These are phyloP conservation scores for Myxozyma melibiosi DNA, from an alignment of 805 yeast species.

Conservation along the genomic window DNA sequence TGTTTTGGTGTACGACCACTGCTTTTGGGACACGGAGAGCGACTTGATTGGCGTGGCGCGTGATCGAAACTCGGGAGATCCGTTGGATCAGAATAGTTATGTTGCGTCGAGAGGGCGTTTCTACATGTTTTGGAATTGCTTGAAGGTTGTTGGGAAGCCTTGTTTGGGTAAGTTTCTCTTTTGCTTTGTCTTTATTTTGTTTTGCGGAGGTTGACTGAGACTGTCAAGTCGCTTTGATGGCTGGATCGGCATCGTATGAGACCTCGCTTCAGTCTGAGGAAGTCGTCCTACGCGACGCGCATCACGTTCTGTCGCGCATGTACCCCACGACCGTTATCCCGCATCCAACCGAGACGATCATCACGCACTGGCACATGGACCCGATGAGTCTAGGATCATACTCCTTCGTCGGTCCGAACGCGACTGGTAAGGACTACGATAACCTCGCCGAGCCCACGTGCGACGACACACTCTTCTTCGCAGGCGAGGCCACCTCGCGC, in stretches of 20 bases:
- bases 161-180: constrained; percentile 37
- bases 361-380: constrained; percentile 77
- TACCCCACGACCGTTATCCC: constrained; percentile 35
- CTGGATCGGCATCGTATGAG: constrained; percentile 45
- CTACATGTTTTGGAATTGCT: constrained; percentile 46
- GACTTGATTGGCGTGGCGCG: constrained; percentile 41
- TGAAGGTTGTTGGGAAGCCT: constrained; percentile 43
- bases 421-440: constrained; percentile 49
- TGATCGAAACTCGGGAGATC: constrained; percentile 34
- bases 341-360: constrained; percentile 46
- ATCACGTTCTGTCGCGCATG: constrained; percentile 38
- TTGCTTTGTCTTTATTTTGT: neutral
- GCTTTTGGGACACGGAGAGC: constrained; percentile 46
- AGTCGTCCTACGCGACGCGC: constrained; percentile 42
- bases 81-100: constrained; percentile 33
- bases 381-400: constrained; percentile 82
- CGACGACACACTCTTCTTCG: constrained; percentile 44
- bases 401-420: constrained; percentile 48
- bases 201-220: neutral
- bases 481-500: constrained; percentile 50
- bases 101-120: constrained; percentile 43
- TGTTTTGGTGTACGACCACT: constrained; percentile 43
- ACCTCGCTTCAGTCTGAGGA: constrained; percentile 41
- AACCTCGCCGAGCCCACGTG: constrained; percentile 44
- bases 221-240: constrained; percentile 41